phyloP scores from a whole-genome alignment of 768 basidiomycete genomes.

The Scleroderma bovista region DNA sequence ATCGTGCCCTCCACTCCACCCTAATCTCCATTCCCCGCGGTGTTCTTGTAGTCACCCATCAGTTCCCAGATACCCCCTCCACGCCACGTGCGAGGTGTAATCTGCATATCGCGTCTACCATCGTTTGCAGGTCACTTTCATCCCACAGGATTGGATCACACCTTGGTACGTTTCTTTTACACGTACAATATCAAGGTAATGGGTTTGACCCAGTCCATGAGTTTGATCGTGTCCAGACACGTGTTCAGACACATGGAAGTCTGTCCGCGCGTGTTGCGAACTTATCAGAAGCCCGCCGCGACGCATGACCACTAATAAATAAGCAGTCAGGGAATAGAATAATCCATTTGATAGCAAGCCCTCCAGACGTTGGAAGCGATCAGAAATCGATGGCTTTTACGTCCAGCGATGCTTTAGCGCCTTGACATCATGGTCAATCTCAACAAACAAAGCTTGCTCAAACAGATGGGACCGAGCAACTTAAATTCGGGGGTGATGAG shows the following conservation, averaged over 20 bases:
- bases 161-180: slow-evolving; percentile 1
- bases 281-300: slow-evolving; percentile 4
- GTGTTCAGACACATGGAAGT: slow-evolving; percentile 20
- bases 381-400: slow-evolving; percentile 3
- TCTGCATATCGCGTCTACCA: not conserved
- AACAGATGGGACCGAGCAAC: slow-evolving; percentile 16
- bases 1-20: slow-evolving; percentile 28
- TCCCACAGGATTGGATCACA: slow-evolving; percentile 22
- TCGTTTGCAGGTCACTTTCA: slow-evolving; percentile 17
- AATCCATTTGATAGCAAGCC: not conserved
- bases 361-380: not conserved
- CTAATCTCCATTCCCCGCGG: slow-evolving; percentile 30
- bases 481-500: slow-evolving; percentile 10
- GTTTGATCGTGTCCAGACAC: slow-evolving; percentile 19
- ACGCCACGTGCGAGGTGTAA: not conserved
- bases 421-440: slow-evolving; percentile 19
- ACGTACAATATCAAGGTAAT: slow-evolving; percentile 2
- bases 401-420: slow-evolving; percentile 13
- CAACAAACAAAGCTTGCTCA: slow-evolving; percentile 12
- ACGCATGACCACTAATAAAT: slow-evolving; percentile 2
- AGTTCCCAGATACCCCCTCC: slow-evolving; percentile 11
- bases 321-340: slow-evolving; percentile 7
- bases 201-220: not conserved
- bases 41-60: slow-evolving; percentile 16
- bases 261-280: slow-evolving; percentile 5